Percentiles rank a stretch among this genome's conserved stretches.
phyloP scores from a whole-genome alignment of 257 asterid genomes.

The Voacanga thouarsii region DNA sequence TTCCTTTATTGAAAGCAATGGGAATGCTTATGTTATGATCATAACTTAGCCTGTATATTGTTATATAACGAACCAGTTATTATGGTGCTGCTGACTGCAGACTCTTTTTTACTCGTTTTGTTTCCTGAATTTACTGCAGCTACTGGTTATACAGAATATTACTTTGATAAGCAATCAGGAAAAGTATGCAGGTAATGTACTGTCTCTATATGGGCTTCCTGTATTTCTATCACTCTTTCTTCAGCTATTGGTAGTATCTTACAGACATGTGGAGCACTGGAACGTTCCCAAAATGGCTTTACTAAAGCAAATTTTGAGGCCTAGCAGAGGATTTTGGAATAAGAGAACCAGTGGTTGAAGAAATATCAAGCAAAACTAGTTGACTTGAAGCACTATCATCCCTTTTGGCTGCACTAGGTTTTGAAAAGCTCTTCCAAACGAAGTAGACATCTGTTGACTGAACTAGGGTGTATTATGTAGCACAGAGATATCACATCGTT shows the following conservation, averaged over 20 bases:
- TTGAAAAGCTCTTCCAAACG: background rate
- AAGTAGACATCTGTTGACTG: background rate
- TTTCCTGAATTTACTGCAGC: conserved; percentile 46
- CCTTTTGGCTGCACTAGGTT: too few species aligned
- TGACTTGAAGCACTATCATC: background rate
- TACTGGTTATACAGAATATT: conserved; percentile 93
- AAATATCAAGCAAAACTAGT: background rate
- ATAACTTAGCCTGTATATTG: background rate
- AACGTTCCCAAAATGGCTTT: conserved; percentile 96
- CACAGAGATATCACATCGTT: too few species aligned
- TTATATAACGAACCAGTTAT: background rate
- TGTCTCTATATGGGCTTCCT: background rate
- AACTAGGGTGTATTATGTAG: too few species aligned
- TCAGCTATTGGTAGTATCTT: conserved; percentile 12
- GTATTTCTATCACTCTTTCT: background rate
- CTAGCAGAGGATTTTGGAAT: conserved; percentile 38
- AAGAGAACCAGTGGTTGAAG: conserved; percentile 9
- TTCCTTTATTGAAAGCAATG: background rate
- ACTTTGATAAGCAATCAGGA: conserved; percentile 68
- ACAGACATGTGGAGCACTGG: conserved; percentile 92
- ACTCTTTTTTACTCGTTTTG: background rate
- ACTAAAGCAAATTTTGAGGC: conserved; percentile 71
- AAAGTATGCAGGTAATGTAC: conserved; percentile 64
- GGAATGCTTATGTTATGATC: background rate
- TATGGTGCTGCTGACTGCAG: too few species aligned